These are phyloP conservation scores for Cyphellophora europaea DNA, from an alignment of 2,329 filamentous ascomycete species.

Conservation along the genomic window DNA sequence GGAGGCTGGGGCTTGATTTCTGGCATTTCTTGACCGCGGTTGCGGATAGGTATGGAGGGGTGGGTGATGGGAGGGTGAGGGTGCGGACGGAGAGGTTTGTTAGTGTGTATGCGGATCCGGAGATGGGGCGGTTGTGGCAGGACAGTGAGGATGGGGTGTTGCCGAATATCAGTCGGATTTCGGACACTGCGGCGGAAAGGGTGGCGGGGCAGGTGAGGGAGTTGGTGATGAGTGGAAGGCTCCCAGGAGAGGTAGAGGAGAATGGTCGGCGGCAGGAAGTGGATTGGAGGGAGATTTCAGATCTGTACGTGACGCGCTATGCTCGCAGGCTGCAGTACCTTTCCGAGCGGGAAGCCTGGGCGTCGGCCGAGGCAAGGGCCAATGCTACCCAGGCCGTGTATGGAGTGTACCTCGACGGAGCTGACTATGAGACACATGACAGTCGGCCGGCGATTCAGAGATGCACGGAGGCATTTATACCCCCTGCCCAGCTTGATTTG, in stretches of 20 bases:
- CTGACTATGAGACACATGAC: neutral
- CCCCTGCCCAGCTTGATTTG: neutral
- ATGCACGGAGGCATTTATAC: conserved; percentile 1
- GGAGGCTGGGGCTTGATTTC: no score
- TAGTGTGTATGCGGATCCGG: conserved; percentile 33
- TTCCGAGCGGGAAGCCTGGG: conserved; percentile 1
- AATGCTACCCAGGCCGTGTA: conserved; percentile 1
- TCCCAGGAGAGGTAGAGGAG: neutral
- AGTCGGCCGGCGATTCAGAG: neutral
- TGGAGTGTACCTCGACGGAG: neutral
- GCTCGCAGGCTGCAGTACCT: conserved; percentile 41
- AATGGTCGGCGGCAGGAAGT: conserved; percentile 17
- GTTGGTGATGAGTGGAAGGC: conserved; percentile 26
- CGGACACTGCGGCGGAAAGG: conserved; percentile 23
- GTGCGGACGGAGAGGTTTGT: conserved; percentile 42
- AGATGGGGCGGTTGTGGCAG: conserved; percentile 32
- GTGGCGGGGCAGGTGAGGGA: conserved; percentile 36
- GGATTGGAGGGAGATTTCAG: conserved; percentile 60
- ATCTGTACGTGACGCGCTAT: conserved; percentile 58
- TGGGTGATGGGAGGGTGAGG: conserved; percentile 28
- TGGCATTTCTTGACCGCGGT: conserved; percentile 12
- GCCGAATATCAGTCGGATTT: conserved; percentile 30
- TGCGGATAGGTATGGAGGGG: conserved; percentile 16
- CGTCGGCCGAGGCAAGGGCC: conserved; percentile 9
- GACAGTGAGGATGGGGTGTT: conserved; percentile 23